Conservation (phyloP, 768 basidiomycete species). For the Royoungia palumana region DNA sequence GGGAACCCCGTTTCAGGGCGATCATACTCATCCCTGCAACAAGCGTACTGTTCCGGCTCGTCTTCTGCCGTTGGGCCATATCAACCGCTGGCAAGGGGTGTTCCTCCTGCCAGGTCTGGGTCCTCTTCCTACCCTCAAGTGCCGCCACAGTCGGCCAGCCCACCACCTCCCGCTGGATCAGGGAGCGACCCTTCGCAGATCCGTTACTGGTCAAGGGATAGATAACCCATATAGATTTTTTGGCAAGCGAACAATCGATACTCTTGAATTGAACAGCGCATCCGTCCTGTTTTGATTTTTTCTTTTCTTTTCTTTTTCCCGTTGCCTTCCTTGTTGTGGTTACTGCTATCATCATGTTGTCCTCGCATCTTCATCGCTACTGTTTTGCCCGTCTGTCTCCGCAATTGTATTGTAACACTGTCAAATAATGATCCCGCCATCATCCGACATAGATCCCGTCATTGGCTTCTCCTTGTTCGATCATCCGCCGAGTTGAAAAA, state of each 20-base stretch:
- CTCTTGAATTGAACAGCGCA: conserved; percentile 1
- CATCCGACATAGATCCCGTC: conserved; percentile 6
- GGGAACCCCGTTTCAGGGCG: conserved; percentile 23
- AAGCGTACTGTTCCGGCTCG: conserved; percentile 20
- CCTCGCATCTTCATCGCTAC: conserved; percentile 6
- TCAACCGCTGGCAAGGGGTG: conserved; percentile 26
- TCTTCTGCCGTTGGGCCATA: conserved; percentile 19
- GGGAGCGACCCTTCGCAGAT: conserved; percentile 25
- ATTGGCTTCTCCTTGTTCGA: conserved; percentile 3
- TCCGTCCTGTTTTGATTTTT: background rate
- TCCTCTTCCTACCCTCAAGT: conserved; percentile 27
- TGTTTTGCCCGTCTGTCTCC: conserved; percentile 6
- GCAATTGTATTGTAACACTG: conserved; percentile 17
- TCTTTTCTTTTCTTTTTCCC: background rate
- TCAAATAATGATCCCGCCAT: conserved; percentile 12
- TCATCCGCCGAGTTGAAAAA: conserved; percentile 5
- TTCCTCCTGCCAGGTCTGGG: conserved; percentile 14
- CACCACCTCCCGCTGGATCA: conserved; percentile 28
- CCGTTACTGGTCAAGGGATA: conserved; percentile 27
- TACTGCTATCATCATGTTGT: conserved; percentile 10
- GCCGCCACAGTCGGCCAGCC: conserved; percentile 15
- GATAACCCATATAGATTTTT: conserved; percentile 18
- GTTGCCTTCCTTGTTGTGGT: background rate
- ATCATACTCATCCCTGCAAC: conserved; percentile 28
- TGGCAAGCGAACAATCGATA: conserved; percentile 14